Evolutionary conservation across 306 rosid species (phyloP).

Genomic region (Cyclanthera cordifolia): DNA sequence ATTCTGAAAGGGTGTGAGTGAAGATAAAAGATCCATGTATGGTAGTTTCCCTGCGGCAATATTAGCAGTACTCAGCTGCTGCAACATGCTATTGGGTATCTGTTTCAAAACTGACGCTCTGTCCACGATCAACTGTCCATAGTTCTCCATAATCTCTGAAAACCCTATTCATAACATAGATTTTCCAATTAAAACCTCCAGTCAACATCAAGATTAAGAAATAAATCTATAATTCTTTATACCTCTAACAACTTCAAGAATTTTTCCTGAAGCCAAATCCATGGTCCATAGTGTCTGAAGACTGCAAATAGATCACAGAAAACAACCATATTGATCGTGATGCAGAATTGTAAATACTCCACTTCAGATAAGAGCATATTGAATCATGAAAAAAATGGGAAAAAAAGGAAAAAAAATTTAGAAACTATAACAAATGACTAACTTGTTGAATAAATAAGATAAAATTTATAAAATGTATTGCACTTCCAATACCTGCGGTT

Average conservation of each 20-base stretch:
- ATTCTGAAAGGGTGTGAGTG: slow-evolving; percentile 42
- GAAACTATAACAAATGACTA: neutral
- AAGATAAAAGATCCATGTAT: slow-evolving; percentile 52
- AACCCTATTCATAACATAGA: slow-evolving; percentile 30
- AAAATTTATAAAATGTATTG: neutral
- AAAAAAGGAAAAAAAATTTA: neutral
- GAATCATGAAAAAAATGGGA: neutral
- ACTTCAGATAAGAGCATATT: neutral
- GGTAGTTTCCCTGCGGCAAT: slow-evolving; percentile 33
- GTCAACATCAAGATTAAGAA: neutral
- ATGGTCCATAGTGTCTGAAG: slow-evolving; percentile 59
- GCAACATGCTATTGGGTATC: slow-evolving; percentile 37
- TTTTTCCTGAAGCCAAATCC: slow-evolving; percentile 49
- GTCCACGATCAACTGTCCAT: slow-evolving; percentile 35
- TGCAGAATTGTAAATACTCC: neutral
- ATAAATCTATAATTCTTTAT: neutral
- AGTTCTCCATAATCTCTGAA: slow-evolving; percentile 45
- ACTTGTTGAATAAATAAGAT: neutral
- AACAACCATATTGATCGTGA: neutral
- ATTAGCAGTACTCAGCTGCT: slow-evolving; percentile 26
- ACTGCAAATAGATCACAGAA: slow-evolving; percentile 28
- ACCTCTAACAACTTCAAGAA: slow-evolving; percentile 53
- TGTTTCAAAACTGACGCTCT: slow-evolving; percentile 46
- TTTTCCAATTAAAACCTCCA: neutral
- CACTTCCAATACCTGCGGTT: slow-evolving; percentile 39